phyloP scores from a whole-genome alignment of 768 basidiomycete species.

The Suillus variegatus region DNA sequence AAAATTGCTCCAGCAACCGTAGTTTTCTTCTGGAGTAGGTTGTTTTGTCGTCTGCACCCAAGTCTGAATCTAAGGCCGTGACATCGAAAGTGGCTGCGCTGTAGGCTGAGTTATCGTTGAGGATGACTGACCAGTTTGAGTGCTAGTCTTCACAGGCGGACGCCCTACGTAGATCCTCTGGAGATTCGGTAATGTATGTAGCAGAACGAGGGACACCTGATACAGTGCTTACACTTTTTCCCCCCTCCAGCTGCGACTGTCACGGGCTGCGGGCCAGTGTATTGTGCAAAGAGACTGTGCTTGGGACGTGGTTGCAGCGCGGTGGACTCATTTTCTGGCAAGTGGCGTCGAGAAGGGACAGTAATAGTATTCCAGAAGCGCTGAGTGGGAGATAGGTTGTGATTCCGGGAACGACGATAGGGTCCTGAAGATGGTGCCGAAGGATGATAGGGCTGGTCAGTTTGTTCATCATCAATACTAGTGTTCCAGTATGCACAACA shows the following conservation, averaged over 20 bases:
- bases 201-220: background rate
- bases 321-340: background rate
- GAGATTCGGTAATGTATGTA: background rate
- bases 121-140: background rate
- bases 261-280: background rate
- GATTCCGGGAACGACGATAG: background rate
- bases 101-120: background rate
- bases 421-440: background rate
- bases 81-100: background rate
- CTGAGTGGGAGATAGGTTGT: background rate
- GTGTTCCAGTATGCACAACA: background rate
- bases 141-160: background rate
- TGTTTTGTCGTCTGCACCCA: background rate
- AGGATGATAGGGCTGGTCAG: background rate
- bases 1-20: background rate
- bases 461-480: background rate
- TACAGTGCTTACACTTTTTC: background rate
- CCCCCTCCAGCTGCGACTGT: background rate
- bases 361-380: background rate
- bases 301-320: background rate
- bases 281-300: background rate
- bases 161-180: background rate
- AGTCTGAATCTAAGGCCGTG: background rate
- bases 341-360: background rate
- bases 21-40: background rate